Evolutionary conservation across 306 rosid species (phyloP).

Genomic region (Mimosa bimucronata): DNA sequence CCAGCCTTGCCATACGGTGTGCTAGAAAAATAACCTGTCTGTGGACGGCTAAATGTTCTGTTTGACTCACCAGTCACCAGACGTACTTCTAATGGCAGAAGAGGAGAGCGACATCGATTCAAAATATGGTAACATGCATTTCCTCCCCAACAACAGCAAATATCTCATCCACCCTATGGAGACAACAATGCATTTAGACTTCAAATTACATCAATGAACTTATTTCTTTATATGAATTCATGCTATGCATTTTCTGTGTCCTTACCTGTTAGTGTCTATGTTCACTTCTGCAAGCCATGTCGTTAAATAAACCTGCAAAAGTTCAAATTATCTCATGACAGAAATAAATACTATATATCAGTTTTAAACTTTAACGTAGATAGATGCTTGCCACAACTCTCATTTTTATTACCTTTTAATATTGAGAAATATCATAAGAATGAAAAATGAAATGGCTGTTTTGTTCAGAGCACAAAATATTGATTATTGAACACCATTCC

Average conservation of each 20-base stretch:
- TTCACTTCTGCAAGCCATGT: conserved; percentile 83
- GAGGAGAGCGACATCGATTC: background rate
- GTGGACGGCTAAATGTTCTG: background rate
- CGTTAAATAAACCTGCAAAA: conserved; percentile 68
- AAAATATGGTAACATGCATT: conserved; percentile 51
- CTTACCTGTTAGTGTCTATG: conserved; percentile 62
- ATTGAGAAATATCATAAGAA: background rate
- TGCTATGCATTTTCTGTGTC: conserved; percentile 17
- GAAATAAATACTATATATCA: background rate
- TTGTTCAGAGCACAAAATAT: background rate
- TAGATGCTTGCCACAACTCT: background rate
- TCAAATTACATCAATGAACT: background rate
- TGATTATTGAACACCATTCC: background rate
- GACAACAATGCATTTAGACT: conserved; percentile 22
- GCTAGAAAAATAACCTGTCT: too few species aligned
- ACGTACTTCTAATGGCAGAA: conserved; percentile 1
- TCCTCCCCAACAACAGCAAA: conserved; percentile 64
- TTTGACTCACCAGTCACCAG: background rate
- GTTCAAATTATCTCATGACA: background rate
- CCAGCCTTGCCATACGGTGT: too few species aligned
- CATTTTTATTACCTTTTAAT: background rate
- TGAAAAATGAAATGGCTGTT: background rate
- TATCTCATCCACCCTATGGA: conserved; percentile 66
- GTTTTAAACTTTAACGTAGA: conserved; percentile 7
- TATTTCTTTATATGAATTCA: background rate